Evolutionary conservation across 2,329 filamentous ascomycete species (phyloP).

Genomic region (Epichloe festucae): DNA sequence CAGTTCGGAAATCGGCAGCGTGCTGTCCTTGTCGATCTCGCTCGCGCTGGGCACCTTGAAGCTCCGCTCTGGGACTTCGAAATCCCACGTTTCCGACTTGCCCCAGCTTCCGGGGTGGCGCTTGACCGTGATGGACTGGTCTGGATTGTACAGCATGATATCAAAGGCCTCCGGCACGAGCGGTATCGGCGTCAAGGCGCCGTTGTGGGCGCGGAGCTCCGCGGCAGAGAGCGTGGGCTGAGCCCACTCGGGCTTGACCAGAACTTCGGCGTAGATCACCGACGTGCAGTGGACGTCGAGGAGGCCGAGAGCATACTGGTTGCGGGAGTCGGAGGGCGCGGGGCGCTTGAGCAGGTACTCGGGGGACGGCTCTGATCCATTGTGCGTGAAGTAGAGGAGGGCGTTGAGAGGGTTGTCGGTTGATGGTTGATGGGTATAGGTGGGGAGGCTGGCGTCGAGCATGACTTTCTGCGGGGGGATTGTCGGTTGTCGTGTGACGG

Average conservation of each 20-base stretch:
- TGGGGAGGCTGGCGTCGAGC: conserved; percentile 92
- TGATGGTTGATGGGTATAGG: conserved; percentile 41
- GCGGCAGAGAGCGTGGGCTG: conserved; percentile 72
- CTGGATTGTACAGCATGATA: conserved; percentile 89
- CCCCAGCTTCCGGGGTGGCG: conserved; percentile 68
- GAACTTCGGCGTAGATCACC: conserved; percentile 76
- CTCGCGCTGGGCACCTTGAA: conserved; percentile 73
- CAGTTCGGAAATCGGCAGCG: conserved; percentile 26
- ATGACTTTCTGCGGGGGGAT: conserved; percentile 30
- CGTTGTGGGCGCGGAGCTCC: conserved; percentile 56
- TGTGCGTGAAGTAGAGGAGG: conserved; percentile 48
- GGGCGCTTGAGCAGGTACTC: conserved; percentile 74
- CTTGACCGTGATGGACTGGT: conserved; percentile 63
- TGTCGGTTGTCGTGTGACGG: too few relatives aligned
- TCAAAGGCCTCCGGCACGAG: conserved; percentile 65
- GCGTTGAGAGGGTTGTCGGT: conserved; percentile 41
- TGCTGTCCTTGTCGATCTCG: conserved; percentile 59
- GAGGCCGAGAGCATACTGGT: conserved; percentile 77
- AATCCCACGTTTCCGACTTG: conserved; percentile 72
- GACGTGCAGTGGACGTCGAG: conserved; percentile 71
- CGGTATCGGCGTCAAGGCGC: conserved; percentile 50
- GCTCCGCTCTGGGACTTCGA: conserved; percentile 76
- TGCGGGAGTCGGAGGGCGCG: conserved; percentile 52
- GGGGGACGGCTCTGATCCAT: conserved; percentile 70
- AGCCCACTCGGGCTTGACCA: conserved; percentile 74